Evolutionary conservation across 306 rosid genomes (phyloP), one percentile per base, ranked within the genome.

Genomic region (Pterocarpus santalinus): DNA sequence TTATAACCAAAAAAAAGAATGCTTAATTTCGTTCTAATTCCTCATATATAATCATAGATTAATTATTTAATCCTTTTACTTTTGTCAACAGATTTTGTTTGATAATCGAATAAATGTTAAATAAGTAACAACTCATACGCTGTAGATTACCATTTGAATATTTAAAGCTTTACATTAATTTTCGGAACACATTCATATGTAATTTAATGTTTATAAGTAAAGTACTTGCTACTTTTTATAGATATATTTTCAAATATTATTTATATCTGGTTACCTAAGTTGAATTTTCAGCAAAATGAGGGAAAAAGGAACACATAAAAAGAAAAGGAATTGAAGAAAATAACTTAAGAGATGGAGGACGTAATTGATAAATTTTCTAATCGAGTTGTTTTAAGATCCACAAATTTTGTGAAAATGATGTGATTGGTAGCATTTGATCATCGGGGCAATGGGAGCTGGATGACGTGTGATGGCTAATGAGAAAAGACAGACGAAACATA

Each of bases 331-430:
- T 28, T 4, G 36, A 58, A 58, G 36, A 58, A 58, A 58, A 3
- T 7, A 28, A 7, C 33, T 8, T 32, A 0, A 58, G 65, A 0
- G 2, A 7, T 34, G 11, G 11, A 35, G 10, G 28, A 64, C 11
- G 43, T 5, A 62, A 30, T 15, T 15, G 22, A 2, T 15, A n/a
- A 65, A n/a, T 35, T 14, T 36, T 65, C 70, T 15, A 64, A 65
- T 35, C 32, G 66, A 61, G 41, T 32, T 61, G 41, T 47, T 47
- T 47, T 32, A 32, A 14, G 66, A 5, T 61, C 47, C 49, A 65
- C 8, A 65, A 7, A 36, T 7, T 5, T 65, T 36, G 70, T n/a
- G 49, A 64, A 62, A 64, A 64, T 63, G 69, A 63, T 14, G 49
- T 17, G 49, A 36, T 65, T 35, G 46, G 34, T 63, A 35, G 69